Evolutionary conservation across 192 early-diverging fungal genomes (phyloP).

Genomic region (Umbelopsis vinacea): DNA sequence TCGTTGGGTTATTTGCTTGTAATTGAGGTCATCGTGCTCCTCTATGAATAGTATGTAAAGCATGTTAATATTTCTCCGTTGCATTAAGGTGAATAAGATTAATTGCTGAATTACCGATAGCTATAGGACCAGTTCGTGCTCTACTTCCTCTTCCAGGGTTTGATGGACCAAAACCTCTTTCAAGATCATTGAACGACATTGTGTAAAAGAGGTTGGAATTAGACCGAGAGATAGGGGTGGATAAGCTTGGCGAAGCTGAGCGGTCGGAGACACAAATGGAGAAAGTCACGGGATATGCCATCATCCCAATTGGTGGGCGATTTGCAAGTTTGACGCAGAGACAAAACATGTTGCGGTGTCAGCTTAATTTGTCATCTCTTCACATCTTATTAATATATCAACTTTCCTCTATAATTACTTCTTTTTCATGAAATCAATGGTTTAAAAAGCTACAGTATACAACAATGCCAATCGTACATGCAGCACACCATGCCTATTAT

Average conservation of each 20-base stretch:
- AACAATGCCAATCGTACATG: no score
- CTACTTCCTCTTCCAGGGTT: background rate
- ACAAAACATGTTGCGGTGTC: background rate
- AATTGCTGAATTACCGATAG: background rate
- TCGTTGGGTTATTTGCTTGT: slow-evolving; percentile 60
- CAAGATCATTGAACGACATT: slow-evolving; percentile 75
- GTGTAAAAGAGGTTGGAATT: background rate
- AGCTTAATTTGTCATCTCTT: background rate
- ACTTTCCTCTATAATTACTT: background rate
- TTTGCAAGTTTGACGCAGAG: background rate
- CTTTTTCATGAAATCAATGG: no score
- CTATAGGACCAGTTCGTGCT: slow-evolving; percentile 11
- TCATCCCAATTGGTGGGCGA: background rate
- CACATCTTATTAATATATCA: background rate
- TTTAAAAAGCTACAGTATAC: no score
- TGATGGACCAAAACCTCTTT: slow-evolving; percentile 46
- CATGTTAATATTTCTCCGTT: background rate
- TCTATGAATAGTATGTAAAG: slow-evolving; percentile 2
- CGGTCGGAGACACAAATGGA: background rate
- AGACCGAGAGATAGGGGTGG: background rate
- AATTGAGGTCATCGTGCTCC: slow-evolving; percentile 52
- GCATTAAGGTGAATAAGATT: background rate
- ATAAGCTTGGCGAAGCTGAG: background rate
- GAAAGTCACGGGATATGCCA: slow-evolving; percentile 18
- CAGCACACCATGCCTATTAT: background rate